Percentiles rank a stretch among this genome's conserved stretches.
Conservation (phyloP, 345 rosid species). For the Eucalyptus marginata region DNA sequence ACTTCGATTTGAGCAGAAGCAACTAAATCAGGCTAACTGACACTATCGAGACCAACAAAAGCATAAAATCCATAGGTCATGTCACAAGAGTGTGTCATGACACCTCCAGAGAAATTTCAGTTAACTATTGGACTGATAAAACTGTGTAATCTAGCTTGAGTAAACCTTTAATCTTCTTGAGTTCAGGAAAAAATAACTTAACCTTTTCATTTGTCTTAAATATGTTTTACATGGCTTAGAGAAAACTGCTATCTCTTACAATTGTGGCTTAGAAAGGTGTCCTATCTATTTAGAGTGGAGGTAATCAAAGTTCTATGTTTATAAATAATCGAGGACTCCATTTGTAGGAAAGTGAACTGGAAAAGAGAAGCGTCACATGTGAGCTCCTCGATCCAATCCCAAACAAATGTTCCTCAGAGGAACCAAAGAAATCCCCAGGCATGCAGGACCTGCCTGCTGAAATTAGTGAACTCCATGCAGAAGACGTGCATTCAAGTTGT, state of each 20-base stretch:
- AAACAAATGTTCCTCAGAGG: not conserved
- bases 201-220: not conserved
- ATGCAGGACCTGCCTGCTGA: slow-evolving; percentile 13
- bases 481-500: slow-evolving; percentile 1
- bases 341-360: slow-evolving; percentile 23
- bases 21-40: not conserved
- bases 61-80: not conserved
- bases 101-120: not conserved
- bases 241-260: not conserved
- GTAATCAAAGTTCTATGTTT: not conserved
- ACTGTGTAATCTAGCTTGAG: not conserved
- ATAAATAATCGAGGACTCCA: not conserved
- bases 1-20: not conserved
- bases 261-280: not conserved
- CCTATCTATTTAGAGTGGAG: not conserved
- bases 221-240: not conserved
- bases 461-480: slow-evolving; percentile 14
- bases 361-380: not conserved
- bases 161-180: not conserved
- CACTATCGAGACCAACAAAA: not conserved
- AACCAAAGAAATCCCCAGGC: not conserved
- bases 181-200: not conserved
- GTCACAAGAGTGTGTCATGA: not conserved
- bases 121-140: not conserved
- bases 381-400: not conserved